Percentiles rank a stretch among this genome's conserved stretches.
Evolutionary conservation across 208 protist genomes (phyloP).

Genomic region (Acanthamoeba quina): DNA sequence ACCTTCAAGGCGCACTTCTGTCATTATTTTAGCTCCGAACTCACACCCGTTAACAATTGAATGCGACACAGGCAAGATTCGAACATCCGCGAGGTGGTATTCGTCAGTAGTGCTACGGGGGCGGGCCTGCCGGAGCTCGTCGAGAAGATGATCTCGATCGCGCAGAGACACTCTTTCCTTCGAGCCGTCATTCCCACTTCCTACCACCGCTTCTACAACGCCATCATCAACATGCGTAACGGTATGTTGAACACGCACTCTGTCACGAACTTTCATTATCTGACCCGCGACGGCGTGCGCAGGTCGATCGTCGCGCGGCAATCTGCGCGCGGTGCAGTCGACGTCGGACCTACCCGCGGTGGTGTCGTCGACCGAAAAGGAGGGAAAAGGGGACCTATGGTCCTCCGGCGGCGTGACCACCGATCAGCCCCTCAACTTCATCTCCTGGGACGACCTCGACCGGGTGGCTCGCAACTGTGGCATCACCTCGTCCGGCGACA

Average conservation of each 20-base stretch:
- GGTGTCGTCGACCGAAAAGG: not conserved
- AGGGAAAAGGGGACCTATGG: constrained; percentile 2
- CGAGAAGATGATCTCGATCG: constrained; percentile 27
- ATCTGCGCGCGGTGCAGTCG: constrained; percentile 14
- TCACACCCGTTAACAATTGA: not conserved
- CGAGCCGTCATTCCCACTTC: constrained; percentile 27
- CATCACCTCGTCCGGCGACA: not conserved
- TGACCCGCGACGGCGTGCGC: not conserved
- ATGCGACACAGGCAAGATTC: constrained; percentile 16
- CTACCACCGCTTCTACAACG: constrained; percentile 57
- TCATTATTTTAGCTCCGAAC: not conserved
- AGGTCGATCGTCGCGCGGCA: not conserved
- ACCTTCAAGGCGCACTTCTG: not conserved
- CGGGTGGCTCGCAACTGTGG: constrained; percentile 17
- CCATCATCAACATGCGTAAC: constrained; percentile 51
- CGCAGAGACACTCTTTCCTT: constrained; percentile 43
- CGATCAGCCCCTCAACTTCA: constrained; percentile 43
- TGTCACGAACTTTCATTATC: not conserved
- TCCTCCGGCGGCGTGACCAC: not conserved
- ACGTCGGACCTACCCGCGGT: not conserved
- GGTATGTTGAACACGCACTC: not conserved
- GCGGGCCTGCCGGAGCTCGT: constrained; percentile 49
- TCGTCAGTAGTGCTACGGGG: constrained; percentile 55
- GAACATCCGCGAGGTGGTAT: constrained; percentile 34
- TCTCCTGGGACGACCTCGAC: constrained; percentile 17